These are phyloP conservation scores for Ceratocystis papillata DNA, from an alignment of 2,329 filamentous ascomycete genomes.

Conservation along the genomic window DNA sequence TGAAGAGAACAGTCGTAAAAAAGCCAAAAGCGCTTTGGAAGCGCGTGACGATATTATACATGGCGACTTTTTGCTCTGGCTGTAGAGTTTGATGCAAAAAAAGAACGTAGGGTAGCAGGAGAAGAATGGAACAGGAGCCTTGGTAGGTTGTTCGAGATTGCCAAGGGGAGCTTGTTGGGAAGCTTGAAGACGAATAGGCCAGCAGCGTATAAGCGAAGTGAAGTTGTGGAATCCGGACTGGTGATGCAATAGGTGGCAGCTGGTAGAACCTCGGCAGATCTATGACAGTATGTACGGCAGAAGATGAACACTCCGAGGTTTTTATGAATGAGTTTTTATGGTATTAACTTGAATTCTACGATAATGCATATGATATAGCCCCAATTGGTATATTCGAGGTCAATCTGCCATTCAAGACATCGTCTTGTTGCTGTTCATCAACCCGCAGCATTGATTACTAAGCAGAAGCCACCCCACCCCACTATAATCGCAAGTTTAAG, in stretches of 20 bases:
- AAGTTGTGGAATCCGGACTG: background rate
- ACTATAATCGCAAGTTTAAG: background rate
- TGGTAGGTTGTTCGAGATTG: background rate
- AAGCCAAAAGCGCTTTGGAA: conserved; percentile 91
- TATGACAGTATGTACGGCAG: background rate
- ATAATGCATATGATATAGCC: background rate
- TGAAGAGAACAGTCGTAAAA: conserved; percentile 89
- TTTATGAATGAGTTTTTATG: background rate
- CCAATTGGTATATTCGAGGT: background rate
- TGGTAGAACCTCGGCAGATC: conserved; percentile 18
- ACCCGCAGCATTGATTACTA: conserved; percentile 7
- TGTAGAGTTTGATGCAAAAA: background rate
- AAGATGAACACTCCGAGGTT: background rate
- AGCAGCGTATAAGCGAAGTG: conserved; percentile 1
- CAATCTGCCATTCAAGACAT: background rate
- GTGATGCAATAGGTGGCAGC: conserved; percentile 16
- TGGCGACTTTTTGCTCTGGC: conserved; percentile 36
- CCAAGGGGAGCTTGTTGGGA: conserved; percentile 2
- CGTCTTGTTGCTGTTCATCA: background rate
- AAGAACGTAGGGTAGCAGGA: background rate
- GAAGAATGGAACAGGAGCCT: background rate
- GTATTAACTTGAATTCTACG: background rate
- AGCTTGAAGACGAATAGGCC: conserved; percentile 1
- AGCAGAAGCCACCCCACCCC: background rate
- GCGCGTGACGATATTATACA: conserved; percentile 81